Evolutionary conservation across 768 basidiomycete species (phyloP), one percentile per base, ranked within the genome.

Genomic region (Panus rudis): DNA sequence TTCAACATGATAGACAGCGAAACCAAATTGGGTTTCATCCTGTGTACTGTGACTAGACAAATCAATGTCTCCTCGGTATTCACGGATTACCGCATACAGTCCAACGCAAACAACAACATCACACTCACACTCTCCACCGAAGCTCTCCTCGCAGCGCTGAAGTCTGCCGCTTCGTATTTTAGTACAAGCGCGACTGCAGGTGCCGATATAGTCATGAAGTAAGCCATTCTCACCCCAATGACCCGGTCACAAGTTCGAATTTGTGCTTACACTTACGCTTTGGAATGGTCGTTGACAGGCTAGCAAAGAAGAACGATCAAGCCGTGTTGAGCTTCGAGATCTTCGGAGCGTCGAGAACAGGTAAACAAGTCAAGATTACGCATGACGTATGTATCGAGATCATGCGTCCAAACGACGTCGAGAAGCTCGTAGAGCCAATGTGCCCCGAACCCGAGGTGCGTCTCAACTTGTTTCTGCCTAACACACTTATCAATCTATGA

Each of bases 311-410:
- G 63, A 79, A 81, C 50, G 79, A 85, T 37, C 78, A 79, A 28
- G 84, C 88, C 1, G 75, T 87, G 25, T 70, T 92, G 8, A 79
- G 74, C 37, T 85, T 92, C 47, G 85, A 86, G 51, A 86, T 92
- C 46, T 70, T 67, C 33, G 80, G 78, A 0, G 62, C 75, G 40
- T 81, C 79, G 8, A 66, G 78, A n/a, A 68, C 75, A 22, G 85
- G 85, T 4, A 69, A 79, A 46, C 69, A 62, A 32, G 72, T 89
- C 30, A 71, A 74, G 34, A 76, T 92, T 17, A 68, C 75, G 0
- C 89, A 93, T 56, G 89, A 92, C 53, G 85, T 92, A 22, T 73
- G 75, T 51, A 84, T 92, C 44, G 84, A 85, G 39, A 80, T 93
- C 7, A 72, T 89, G 76, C 78, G 78, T 44, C 83, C 83, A 1